phyloP scores from a whole-genome alignment of 2,329 filamentous ascomycete genomes.

The Colletotrichum spinosum region DNA sequence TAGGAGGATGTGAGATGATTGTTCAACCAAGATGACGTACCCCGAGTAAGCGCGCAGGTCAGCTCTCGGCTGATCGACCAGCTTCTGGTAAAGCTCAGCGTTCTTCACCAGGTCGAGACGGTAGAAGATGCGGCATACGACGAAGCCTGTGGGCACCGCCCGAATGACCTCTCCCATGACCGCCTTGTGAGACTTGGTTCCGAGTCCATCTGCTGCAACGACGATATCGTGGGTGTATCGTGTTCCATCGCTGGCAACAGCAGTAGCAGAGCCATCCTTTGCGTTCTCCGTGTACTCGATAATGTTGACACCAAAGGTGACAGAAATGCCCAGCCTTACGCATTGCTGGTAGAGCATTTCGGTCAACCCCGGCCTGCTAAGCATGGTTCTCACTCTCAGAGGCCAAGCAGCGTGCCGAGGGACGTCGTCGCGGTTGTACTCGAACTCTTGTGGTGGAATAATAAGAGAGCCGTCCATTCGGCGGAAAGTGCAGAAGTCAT shows the following conservation, averaged over 20 bases:
- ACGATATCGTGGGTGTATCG: constrained; percentile 2
- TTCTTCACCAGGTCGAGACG: constrained; percentile 5
- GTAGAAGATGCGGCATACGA: constrained; percentile 12
- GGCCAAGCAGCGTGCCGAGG: constrained; percentile 13
- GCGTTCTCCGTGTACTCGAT: constrained; percentile 7
- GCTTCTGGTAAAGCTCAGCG: neutral
- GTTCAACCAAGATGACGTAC: neutral
- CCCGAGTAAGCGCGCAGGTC: constrained; percentile 7
- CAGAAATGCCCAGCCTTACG: neutral
- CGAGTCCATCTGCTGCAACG: constrained; percentile 18
- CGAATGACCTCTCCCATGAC: constrained; percentile 10
- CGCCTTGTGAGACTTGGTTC: constrained; percentile 17
- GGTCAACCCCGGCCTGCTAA: constrained; percentile 7
- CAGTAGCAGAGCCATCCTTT: neutral
- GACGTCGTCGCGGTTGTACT: constrained; percentile 3
- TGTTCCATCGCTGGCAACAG: neutral
- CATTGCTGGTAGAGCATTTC: constrained; percentile 14
- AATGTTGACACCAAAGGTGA: constrained; percentile 2
- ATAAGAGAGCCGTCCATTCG: neutral
- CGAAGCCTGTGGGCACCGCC: constrained; percentile 16
- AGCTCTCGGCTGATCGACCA: neutral
- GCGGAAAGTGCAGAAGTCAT: constrained; percentile 12
- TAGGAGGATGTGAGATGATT: neutral
- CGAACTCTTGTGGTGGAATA: constrained; percentile 1
- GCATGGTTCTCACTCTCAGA: constrained; percentile 16